Conservation (phyloP, 108 stramenopile species). For the Cylindrotheca closterium region DNA sequence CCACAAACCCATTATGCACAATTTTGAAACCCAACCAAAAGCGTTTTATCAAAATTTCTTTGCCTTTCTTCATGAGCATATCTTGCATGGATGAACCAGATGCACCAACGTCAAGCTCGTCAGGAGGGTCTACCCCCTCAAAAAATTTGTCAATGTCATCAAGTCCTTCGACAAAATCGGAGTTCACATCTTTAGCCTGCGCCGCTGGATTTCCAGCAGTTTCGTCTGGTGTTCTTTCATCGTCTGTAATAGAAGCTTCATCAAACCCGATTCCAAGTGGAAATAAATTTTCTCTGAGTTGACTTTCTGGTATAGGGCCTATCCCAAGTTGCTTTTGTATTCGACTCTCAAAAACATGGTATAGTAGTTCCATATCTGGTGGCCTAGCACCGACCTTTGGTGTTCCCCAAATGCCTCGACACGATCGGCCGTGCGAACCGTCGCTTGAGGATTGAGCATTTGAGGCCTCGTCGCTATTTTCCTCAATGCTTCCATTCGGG, state of each 20-base stretch:
- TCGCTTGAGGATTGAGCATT: no score
- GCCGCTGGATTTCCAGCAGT: neutral
- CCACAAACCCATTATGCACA: neutral
- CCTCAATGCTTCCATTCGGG: no score
- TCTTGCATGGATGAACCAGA: constrained; percentile 81
- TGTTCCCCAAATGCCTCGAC: neutral
- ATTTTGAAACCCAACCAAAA: neutral
- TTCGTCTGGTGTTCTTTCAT: neutral
- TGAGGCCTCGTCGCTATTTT: no score
- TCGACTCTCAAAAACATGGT: constrained; percentile 14
- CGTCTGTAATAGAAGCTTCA: neutral
- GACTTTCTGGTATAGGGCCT: neutral
- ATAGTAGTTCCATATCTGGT: constrained; percentile 26
- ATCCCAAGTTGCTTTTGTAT: neutral
- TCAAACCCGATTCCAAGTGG: constrained; percentile 7
- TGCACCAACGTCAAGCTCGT: constrained; percentile 84
- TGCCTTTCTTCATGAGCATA: constrained; percentile 50
- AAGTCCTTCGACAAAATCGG: constrained; percentile 78
- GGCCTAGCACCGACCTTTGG: neutral
- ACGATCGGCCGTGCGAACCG: no score
- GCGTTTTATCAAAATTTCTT: constrained; percentile 5
- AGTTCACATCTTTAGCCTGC: neutral
- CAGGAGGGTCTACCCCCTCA: constrained; percentile 74
- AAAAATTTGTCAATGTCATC: constrained; percentile 86
- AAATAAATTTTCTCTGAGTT: neutral